Base-by-base conservation (phyloP, 805 yeast genomes). In the Saturnispora besseyi region DNA sequence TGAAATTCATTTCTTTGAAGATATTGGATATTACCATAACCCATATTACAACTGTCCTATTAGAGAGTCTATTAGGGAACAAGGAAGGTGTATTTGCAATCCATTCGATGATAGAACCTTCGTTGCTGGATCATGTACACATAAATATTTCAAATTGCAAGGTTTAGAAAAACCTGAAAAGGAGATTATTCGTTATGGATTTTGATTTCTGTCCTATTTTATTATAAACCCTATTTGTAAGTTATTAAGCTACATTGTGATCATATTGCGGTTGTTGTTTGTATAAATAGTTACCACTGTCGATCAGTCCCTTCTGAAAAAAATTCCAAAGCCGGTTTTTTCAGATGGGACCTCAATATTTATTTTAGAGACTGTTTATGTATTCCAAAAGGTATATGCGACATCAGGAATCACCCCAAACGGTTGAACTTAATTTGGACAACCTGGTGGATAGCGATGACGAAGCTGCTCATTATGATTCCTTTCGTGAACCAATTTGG, bases 31-130 rank as follows among this genome's bases (percentile, higher is more conserved):
- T 66, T 84, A 62, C 70, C 96, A 87, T 64, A 81, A 74, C 50
- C 95, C 95, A 21, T 86, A 81, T 77, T 70, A 77, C 59, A 79
- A 79, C 66, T 85, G 93, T 74, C 96, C 96, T 5, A 69, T 82
- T 49, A 81, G 82, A 57, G 72, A 74, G 44, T 66, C 66, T n/a
- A 71, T 78, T 18, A 78, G 89, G 62, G 51, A 63, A 44, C 67
- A 72, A 42, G 75, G 78, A 55, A 81, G 73, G 59, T 88, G 96
- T 72, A 72, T 76, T 51, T 87, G 96, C 68, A 71, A 81, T 57
- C 83, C 84, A 48, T 66, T 69, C n/a, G 78, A 80, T 4, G 93
- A 85, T 67, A 81, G 84, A 69, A 81, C 90, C 10, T 85, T 85
- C 83, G 75, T 73, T 57, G 78, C 74, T 21, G 82, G 79, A 64